Conservation (phyloP, 2,329 filamentous ascomycete genomes). For the Monilinia laxa region DNA sequence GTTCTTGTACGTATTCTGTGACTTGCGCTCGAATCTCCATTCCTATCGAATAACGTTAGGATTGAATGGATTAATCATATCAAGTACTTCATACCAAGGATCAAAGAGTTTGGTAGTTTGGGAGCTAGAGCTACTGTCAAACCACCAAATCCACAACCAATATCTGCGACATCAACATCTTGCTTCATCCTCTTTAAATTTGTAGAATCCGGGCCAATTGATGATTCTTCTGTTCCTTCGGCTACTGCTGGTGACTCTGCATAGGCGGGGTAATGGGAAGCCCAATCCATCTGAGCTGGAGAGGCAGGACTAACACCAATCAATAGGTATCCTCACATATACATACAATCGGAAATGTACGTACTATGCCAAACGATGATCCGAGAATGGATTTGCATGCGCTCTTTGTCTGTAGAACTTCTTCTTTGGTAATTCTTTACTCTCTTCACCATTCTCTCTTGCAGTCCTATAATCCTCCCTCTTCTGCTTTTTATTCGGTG, state of each 20-base stretch:
- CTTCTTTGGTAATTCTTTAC: constrained; percentile 71
- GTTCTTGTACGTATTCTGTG: constrained; percentile 84
- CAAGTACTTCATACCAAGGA: constrained; percentile 63
- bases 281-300: constrained; percentile 90
- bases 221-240: constrained; percentile 31
- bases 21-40: constrained; percentile 93
- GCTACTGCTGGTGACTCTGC: constrained; percentile 44
- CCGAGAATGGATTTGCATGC: constrained; percentile 97
- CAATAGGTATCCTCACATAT: not conserved
- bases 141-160: constrained; percentile 95
- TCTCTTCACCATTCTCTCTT: constrained; percentile 49
- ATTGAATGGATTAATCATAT: not conserved
- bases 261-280: constrained; percentile 75
- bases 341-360: constrained; percentile 38
- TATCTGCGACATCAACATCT: constrained; percentile 89
- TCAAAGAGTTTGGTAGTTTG: constrained; percentile 74
- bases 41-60: constrained; percentile 49
- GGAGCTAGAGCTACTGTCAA: constrained; percentile 83
- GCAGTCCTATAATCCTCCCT: constrained; percentile 63
- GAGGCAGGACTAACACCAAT: constrained; percentile 63
- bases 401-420: constrained; percentile 95
- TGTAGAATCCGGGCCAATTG: constrained; percentile 21
- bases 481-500: constrained; percentile 60
- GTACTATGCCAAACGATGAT: constrained; percentile 87
- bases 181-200: constrained; percentile 50